Conservation (phyloP, 768 basidiomycete species). For the Auricularia sp. region DNA sequence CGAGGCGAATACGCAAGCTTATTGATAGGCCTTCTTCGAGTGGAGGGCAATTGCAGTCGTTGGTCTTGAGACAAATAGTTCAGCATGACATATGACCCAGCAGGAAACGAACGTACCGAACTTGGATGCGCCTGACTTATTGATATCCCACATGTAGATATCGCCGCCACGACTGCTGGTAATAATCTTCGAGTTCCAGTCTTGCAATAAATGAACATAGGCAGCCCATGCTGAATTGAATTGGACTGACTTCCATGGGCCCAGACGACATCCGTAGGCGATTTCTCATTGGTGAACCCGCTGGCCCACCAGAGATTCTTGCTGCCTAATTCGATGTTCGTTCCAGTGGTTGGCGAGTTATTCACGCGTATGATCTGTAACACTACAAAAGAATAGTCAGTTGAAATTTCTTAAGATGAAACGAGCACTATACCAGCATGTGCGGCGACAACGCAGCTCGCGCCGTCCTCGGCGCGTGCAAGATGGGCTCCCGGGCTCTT, state of each 20-base stretch:
- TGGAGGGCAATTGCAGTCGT: conserved; percentile 51
- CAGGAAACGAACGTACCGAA: conserved; percentile 40
- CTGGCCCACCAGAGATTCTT: conserved; percentile 66
- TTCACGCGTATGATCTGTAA: conserved; percentile 50
- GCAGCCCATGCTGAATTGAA: background rate
- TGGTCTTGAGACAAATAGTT: conserved; percentile 36
- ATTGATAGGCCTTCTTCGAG: conserved; percentile 48
- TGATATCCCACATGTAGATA: conserved; percentile 74
- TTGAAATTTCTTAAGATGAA: background rate
- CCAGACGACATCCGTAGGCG: conserved; percentile 77
- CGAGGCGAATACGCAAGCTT: conserved; percentile 57
- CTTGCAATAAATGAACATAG: background rate
- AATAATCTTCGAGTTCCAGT: conserved; percentile 50
- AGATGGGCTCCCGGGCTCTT: conserved; percentile 34
- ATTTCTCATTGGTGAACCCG: conserved; percentile 68
- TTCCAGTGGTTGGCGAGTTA: conserved; percentile 30
- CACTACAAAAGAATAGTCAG: conserved; percentile 31
- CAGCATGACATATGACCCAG: conserved; percentile 1
- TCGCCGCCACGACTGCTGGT: conserved; percentile 77
- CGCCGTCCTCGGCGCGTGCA: conserved; percentile 56
- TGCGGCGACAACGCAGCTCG: conserved; percentile 63
- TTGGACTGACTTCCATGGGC: conserved; percentile 46
- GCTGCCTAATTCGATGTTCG: conserved; percentile 26
- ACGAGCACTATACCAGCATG: background rate
- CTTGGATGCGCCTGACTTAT: conserved; percentile 54